Evolutionary conservation across 257 asterid genomes (phyloP), one percentile per base, ranked within the genome.

Genomic region (Solanum clarkiae): DNA sequence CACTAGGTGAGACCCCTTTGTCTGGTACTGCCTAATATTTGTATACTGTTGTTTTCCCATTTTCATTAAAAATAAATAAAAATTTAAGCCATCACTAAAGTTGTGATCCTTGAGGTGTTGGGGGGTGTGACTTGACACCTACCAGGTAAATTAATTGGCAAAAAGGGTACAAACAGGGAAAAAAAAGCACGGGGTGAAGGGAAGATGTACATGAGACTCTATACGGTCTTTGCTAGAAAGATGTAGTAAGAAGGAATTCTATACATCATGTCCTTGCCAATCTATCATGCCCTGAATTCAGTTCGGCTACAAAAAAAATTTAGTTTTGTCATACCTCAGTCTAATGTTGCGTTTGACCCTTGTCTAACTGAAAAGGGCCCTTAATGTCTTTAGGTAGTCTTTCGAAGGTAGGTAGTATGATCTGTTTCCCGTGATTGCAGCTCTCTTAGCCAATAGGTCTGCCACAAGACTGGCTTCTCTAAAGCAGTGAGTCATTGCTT

Each of bases 1-100:
- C 97, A 44, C 88, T 95, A 84, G 99, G 99, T 95, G 74, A 86
- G 83, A 45, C 18, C 69, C 82, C 68, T 8, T 44, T 49, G 32
- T 49, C 32, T 29, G 56, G 53, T 57, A 81, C 53, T 57, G 36
- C 32, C 5, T 81, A 57, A 32, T 56, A 55, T 20, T 71, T n/a
- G 54, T 22, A 44, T 63, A 49, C 55, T 65, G 3, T 8, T 16
- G 24, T 45, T 60, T n/a, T 0, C 66, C 29, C 29, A 9, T 59
- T 6, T 4, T n/a, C 4, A 18, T 17, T 18, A 14, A 55, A 7
- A 55, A 55, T 36, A 56, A 54, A 54, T 15, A 54, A 56, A 20
- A 20, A 20, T 59, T n/a, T 60, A 60, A 60, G 32, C 16, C 68
- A 60, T 60, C 8, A n/a, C 68, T 16, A 14, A 60, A 60, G 32